Evolutionary conservation across 805 yeast genomes (phyloP).

Genomic region (Zygoascus flipseniorum): DNA sequence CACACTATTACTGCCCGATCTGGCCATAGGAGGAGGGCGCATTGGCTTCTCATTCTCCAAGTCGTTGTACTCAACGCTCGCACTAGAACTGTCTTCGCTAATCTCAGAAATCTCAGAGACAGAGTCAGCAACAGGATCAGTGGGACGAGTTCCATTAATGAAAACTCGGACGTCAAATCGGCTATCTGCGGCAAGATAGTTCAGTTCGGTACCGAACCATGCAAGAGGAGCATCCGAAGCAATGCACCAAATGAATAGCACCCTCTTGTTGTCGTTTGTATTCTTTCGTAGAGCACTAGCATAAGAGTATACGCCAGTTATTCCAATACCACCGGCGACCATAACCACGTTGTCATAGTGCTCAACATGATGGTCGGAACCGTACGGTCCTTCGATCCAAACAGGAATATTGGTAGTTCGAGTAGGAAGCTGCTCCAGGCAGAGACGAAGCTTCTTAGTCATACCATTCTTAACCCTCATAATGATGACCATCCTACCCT

Average conservation of each 20-base stretch:
- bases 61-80: not conserved
- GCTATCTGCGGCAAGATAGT: conserved; percentile 17
- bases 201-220: conserved; percentile 42
- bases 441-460: conserved; percentile 9
- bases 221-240: conserved; percentile 42
- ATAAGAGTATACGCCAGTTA: conserved; percentile 44
- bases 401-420: conserved; percentile 19
- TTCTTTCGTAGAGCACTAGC: conserved; percentile 23
- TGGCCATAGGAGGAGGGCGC: not conserved
- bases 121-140: not conserved
- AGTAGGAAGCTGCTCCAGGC: not conserved
- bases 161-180: conserved; percentile 5
- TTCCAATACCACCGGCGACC: conserved; percentile 55
- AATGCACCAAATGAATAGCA: conserved; percentile 52
- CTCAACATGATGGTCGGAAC: conserved; percentile 34
- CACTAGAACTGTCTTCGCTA: not conserved
- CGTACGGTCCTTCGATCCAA: conserved; percentile 58
- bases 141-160: not conserved
- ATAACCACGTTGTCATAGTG: conserved; percentile 33
- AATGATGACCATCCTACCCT: conserved; percentile 11
- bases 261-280: conserved; percentile 16
- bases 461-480: conserved; percentile 14
- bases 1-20: not conserved
- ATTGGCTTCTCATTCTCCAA: not conserved
- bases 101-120: not conserved